A percentile compares a stretch with the other conserved stretches of the same genome.
Evolutionary conservation across 106 monocot genomes (phyloP).

Genomic region (Dioscorea zingiberensis): DNA sequence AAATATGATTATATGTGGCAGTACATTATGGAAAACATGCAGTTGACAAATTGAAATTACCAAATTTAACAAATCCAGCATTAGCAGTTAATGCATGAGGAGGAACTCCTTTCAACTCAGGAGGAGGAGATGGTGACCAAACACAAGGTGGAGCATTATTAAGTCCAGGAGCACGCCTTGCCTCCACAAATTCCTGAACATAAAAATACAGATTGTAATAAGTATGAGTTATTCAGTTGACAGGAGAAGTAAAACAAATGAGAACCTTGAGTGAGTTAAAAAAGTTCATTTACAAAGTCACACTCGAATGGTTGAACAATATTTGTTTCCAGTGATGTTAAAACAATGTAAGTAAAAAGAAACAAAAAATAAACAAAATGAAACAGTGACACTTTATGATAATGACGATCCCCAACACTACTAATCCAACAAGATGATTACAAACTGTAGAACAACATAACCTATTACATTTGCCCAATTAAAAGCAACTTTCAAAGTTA

Average conservation of each 20-base stretch:
- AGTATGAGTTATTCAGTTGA: not conserved
- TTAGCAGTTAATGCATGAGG: conserved; percentile 61
- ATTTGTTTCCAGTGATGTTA: no score
- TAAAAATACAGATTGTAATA: not conserved
- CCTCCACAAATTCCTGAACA: conserved; percentile 85
- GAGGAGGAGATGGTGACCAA: conserved; percentile 78
- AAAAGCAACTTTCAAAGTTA: no score
- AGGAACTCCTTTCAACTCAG: conserved; percentile 70
- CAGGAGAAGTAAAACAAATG: not conserved
- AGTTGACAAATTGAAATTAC: conserved; percentile 22
- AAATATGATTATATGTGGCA: not conserved
- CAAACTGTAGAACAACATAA: no score
- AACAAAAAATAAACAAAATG: conserved; percentile 3
- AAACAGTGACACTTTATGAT: no score
- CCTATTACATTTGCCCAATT: no score
- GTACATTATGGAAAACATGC: not conserved
- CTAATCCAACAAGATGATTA: no score
- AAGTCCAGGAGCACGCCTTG: conserved; percentile 68
- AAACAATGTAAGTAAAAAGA: no score
- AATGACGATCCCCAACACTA: no score
- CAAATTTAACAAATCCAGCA: conserved; percentile 96
- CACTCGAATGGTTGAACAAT: no score
- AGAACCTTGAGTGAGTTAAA: not conserved
- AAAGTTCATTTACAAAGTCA: not conserved
- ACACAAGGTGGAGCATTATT: conserved; percentile 86